Percentiles rank a stretch among this genome's conserved stretches.
Evolutionary conservation across 768 basidiomycete species (phyloP).

Genomic region (Pleurotus sapidus): DNA sequence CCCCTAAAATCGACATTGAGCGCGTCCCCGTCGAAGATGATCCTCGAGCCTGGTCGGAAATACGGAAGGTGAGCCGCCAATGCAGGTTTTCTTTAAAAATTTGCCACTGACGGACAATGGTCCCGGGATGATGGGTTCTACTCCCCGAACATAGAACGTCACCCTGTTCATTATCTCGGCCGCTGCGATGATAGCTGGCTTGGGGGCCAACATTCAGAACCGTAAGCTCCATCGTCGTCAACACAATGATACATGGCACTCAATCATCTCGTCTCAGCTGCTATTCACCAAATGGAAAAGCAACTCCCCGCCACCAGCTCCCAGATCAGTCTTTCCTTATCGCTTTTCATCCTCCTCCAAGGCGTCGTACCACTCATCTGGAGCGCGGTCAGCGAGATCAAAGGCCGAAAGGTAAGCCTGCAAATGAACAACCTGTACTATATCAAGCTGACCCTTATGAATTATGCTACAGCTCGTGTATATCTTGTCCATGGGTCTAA

Average conservation of each 20-base stretch:
- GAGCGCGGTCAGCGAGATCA: conserved; percentile 70
- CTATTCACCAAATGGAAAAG: conserved; percentile 54
- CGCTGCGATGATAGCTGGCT: conserved; percentile 56
- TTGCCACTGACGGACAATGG: no score
- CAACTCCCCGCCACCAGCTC: conserved; percentile 57
- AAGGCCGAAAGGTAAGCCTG: conserved; percentile 61
- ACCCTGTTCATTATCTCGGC: conserved; percentile 44
- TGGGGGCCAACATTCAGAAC: conserved; percentile 61
- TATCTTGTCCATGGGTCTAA: conserved; percentile 46
- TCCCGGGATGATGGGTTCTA: no score
- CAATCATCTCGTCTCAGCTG: conserved; percentile 36
- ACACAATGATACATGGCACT: no score
- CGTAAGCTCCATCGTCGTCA: conserved; percentile 33
- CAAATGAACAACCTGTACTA: not conserved
- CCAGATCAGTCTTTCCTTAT: conserved; percentile 66
- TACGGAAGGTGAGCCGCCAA: conserved; percentile 45
- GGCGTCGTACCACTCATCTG: conserved; percentile 66
- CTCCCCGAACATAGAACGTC: conserved; percentile 18
- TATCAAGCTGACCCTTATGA: not conserved
- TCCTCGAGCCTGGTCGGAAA: conserved; percentile 54
- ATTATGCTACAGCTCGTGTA: conserved; percentile 50
- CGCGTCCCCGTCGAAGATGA: conserved; percentile 56
- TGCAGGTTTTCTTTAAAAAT: not conserved
- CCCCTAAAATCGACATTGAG: conserved; percentile 38
- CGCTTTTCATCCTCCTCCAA: conserved; percentile 73